Base-by-base conservation (phyloP, 352 stramenopile species). In the Phytophthora crassamura region DNA sequence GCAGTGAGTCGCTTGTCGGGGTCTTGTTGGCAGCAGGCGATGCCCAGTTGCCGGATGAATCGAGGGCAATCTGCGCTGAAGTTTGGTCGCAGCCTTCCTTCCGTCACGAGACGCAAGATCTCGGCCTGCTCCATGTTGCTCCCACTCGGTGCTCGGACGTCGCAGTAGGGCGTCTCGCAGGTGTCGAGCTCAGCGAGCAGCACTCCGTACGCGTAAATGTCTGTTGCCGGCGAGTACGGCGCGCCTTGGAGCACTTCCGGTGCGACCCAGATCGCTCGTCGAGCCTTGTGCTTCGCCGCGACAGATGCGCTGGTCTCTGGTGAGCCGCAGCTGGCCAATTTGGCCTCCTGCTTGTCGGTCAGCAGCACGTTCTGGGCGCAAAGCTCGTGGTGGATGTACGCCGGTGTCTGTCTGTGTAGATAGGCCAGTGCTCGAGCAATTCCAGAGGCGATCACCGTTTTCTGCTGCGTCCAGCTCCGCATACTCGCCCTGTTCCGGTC, bases 161-260 rank as follows among this genome's bases (percentile, higher is more conserved):
- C 59, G 16, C 54, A 61, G 32, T 69, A 73, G 2, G 65, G 59
- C 10, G 9, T 33, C 22, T 61, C 16, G 6, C 65, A 69, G 2
- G 65, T 69, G 30, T 88, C 81, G 20, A 88, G 35, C 38, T 86
- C 76, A 16, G 46, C 30, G 2, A 88, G 57, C 7, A 89, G 72
- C 33, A 80, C 75, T 40, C 81, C 81, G 22, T 87, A 86, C 30
- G 81, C 64, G 60, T 81, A 90, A 47, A 90, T 79, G 47, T 90
- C 81, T 9, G 78, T 61, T 42, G 84, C 79, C 20, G 83, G 64
- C 0, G 75, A 85, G 25, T 72, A 74, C 14, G 74, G 49, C 15
- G 70, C 71, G n/a, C 84, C 84, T 2, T 74, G 58, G 22, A 90
- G 60, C 34, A 90, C 78, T 53, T 92, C 84, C 0, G 84, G 84